Evolutionary conservation across 768 basidiomycete genomes (phyloP), one percentile per base, ranked within the genome.

Genomic region (Kwoniella newhampshirensis): DNA sequence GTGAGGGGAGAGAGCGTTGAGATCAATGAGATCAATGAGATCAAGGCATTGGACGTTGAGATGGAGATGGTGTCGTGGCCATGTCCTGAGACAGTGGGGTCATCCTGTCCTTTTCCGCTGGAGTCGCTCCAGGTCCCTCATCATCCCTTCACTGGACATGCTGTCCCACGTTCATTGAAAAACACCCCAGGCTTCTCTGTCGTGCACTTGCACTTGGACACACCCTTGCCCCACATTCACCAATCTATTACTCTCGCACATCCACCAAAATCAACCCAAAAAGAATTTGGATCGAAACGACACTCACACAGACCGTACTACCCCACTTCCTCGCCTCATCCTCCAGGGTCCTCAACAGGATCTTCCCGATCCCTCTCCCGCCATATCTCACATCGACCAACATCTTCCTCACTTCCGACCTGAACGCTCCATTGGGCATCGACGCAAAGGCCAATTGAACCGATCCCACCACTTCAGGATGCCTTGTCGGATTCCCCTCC

Each of bases 361-460:
- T 13, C 23, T 41, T 54, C 6, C 44, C 58, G 15, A 54, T 44
- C n/a, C 58, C 57, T 18, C 57, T 25, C 21, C 57, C 26, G 8
- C 32, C 42, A 59, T 59, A 59, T 27, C 57, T 27, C 32, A 25
- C 43, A 30, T 59, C 57, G 15, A 59, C 57, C 20, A 60, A 20
- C 39, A 54, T 28, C n/a, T 60, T 54, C 13, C 58, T 44, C 0
- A 54, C 58, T 45, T 60, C 58, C 2, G 25, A 48, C n/a, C 58
- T 32, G 46, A 28, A 39, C 9, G 42, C 51, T 3, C 58, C 57
- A 27, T 59, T 59, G 4, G 57, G 51, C 11, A 28, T 59, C 12
- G 21, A 23, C 18, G 32, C 32, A 30, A 53, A 59, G 1, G 57
- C 51, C 27, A 59, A 26, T 27, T 59, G 57, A 11, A 59, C 57